Conservation (phyloP, 805 yeast species). For the Ogataea zsoltii region DNA sequence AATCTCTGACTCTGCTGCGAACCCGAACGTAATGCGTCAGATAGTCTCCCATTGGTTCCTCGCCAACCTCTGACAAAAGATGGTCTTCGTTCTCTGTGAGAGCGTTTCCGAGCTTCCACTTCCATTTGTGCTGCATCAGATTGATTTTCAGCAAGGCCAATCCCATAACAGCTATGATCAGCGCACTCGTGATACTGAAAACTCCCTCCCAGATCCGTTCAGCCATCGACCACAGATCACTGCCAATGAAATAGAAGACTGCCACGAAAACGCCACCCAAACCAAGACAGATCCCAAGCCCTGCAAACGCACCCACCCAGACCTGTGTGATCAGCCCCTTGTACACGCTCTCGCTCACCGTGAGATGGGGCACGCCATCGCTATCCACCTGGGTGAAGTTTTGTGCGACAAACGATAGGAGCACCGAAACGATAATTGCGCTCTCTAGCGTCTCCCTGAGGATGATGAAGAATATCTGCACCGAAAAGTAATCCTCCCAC, state of each 20-base stretch:
- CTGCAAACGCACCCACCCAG: slow-evolving; percentile 77
- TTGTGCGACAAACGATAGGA: slow-evolving; percentile 70
- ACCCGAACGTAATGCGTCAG: slow-evolving; percentile 12
- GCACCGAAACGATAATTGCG: slow-evolving; percentile 72
- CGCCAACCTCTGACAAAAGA: slow-evolving; percentile 13
- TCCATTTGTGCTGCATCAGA: slow-evolving; percentile 81
- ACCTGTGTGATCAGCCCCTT: slow-evolving; percentile 62
- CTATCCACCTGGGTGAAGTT: slow-evolving; percentile 44
- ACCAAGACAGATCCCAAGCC: slow-evolving; percentile 65
- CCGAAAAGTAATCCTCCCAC: slow-evolving; percentile 59
- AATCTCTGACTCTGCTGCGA: slow-evolving; percentile 32
- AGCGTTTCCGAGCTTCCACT: slow-evolving; percentile 45
- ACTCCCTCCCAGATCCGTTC: slow-evolving; percentile 90
- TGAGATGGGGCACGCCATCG: slow-evolving; percentile 25
- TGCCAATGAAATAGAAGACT: slow-evolving; percentile 74
- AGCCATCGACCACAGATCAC: slow-evolving; percentile 83
- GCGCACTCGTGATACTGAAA: slow-evolving; percentile 73
- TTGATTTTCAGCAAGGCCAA: slow-evolving; percentile 77
- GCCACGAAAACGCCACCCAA: slow-evolving; percentile 73
- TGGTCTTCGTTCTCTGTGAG: slow-evolving; percentile 23
- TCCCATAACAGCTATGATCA: slow-evolving; percentile 86
- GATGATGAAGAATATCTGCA: slow-evolving; percentile 73
- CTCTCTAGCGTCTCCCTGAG: slow-evolving; percentile 74
- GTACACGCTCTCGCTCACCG: slow-evolving; percentile 37
- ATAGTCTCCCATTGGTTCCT: slow-evolving; percentile 23